Evolutionary conservation across 2,329 filamentous ascomycete genomes (phyloP).

Genomic region (Colletotrichum acutatum): DNA sequence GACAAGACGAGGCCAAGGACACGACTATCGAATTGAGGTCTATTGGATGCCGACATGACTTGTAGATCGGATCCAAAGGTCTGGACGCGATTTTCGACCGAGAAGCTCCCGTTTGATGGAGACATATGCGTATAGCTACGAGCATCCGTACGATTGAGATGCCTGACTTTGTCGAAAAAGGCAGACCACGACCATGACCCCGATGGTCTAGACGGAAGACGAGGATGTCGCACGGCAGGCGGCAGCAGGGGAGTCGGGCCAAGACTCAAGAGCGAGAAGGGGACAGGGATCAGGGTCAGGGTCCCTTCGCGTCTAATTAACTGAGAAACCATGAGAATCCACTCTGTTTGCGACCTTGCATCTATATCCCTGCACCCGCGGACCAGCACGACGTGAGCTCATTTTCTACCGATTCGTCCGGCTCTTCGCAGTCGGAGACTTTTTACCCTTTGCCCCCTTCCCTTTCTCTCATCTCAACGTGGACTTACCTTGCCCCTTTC

Average conservation of each 20-base stretch:
- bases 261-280: background rate
- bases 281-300: background rate
- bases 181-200: background rate
- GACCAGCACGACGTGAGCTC: slow-evolving; percentile 8
- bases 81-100: background rate
- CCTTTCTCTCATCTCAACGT: background rate
- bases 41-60: background rate
- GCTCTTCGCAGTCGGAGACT: slow-evolving; percentile 17
- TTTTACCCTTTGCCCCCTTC: slow-evolving; percentile 8
- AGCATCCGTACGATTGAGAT: background rate
- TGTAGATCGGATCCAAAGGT: background rate
- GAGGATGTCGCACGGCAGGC: background rate
- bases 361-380: background rate
- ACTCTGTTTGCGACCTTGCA: slow-evolving; percentile 28
- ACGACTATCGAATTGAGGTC: background rate
- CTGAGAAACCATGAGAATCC: slow-evolving; percentile 26
- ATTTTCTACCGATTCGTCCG: slow-evolving; percentile 33
- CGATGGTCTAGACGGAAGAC: slow-evolving; percentile 3
- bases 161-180: background rate
- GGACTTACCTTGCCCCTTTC: background rate
- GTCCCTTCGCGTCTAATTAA: slow-evolving; percentile 27
- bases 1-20: background rate
- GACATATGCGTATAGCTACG: background rate
- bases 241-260: background rate
- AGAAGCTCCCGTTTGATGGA: background rate